Conservation (phyloP, 2,329 filamentous ascomycete genomes). For the Curvularia sp. region DNA sequence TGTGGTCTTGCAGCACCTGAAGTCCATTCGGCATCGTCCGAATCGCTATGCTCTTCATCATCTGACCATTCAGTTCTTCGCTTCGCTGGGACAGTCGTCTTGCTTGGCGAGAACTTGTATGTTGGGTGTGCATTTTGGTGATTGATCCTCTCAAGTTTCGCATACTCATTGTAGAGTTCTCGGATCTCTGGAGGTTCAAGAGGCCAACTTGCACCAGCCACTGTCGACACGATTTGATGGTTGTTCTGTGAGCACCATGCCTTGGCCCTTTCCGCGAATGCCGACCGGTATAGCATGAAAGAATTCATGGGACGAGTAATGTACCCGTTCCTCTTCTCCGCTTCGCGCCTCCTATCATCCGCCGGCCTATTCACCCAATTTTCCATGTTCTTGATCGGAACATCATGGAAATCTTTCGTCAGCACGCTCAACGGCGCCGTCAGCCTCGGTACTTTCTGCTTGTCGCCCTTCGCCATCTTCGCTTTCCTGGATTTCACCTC, state of each 20-base stretch:
- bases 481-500: conserved; percentile 53
- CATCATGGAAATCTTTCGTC: conserved; percentile 66
- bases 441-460: conserved; percentile 61
- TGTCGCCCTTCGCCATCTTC: conserved; percentile 54
- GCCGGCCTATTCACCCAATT: conserved; percentile 76
- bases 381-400: conserved; percentile 78
- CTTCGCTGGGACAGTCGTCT: conserved; percentile 59
- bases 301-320: conserved; percentile 95
- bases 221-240: conserved; percentile 87
- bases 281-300: conserved; percentile 96
- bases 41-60: conserved; percentile 52
- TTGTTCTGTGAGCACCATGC: conserved; percentile 83
- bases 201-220: conserved; percentile 87
- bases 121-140: conserved; percentile 84
- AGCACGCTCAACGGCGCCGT: conserved; percentile 73
- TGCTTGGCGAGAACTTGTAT: conserved; percentile 93
- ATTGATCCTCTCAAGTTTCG: conserved; percentile 80
- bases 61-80: conserved; percentile 55
- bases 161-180: conserved; percentile 77
- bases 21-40: conserved; percentile 52
- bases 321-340: conserved; percentile 74
- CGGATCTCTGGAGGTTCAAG: conserved; percentile 77
- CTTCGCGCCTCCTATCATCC: conserved; percentile 71
- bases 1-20: conserved; percentile 36
- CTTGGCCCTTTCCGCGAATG: conserved; percentile 87